Conservation (phyloP, 2,329 filamentous ascomycete genomes). For the Exutisphaerella laricina region DNA sequence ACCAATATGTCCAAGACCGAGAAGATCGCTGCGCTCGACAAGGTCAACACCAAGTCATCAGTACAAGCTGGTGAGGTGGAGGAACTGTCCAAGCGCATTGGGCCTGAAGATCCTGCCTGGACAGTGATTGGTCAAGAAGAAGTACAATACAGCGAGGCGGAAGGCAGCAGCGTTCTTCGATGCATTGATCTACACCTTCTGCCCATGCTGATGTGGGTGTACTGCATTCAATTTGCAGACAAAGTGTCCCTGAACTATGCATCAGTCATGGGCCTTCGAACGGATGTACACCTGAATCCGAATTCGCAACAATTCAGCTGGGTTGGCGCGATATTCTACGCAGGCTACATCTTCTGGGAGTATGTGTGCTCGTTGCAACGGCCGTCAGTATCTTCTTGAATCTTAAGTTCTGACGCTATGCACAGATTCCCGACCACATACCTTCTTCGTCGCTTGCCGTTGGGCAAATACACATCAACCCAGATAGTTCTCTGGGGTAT, state of each 20-base stretch:
- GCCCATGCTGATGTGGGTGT: no score
- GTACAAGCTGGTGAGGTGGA: neutral
- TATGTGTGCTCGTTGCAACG: neutral
- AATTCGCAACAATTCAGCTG: constrained; percentile 1
- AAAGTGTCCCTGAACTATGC: no score
- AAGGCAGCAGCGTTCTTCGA: neutral
- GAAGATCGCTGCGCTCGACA: neutral
- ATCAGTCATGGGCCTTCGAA: no score
- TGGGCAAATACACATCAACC: constrained; percentile 25
- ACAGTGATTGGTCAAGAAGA: neutral
- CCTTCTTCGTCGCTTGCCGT: constrained; percentile 7
- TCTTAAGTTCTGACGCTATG: neutral
- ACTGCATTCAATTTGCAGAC: no score
- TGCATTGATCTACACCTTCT: no score
- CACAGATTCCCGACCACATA: constrained; percentile 6
- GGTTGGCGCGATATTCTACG: constrained; percentile 36
- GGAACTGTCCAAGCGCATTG: neutral
- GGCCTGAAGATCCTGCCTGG: neutral
- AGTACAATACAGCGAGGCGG: neutral
- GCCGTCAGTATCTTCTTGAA: neutral
- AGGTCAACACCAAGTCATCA: neutral
- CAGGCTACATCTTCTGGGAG: constrained; percentile 38
- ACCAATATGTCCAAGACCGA: neutral
- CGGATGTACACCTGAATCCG: no score
- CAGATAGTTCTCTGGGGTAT: constrained; percentile 50